Evolutionary conservation across 2,329 filamentous ascomycete species (phyloP), one percentile per base, ranked within the genome.

Genomic region (Aspergillus unguis): DNA sequence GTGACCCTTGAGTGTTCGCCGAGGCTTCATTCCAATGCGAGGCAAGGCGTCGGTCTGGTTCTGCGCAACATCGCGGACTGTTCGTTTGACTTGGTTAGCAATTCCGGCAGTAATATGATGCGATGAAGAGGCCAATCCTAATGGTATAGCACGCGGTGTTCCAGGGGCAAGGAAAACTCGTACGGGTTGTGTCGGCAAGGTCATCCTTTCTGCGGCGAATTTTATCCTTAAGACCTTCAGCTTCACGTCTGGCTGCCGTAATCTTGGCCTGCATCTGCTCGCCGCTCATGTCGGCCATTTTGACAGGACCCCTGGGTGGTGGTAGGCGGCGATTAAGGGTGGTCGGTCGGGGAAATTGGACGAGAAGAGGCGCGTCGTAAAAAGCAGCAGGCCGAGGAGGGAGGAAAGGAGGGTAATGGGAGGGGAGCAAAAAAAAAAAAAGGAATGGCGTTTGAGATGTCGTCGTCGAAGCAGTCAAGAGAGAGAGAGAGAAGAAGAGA

Each of bases 181-280:
- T 85, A 99, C 94, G 87, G 71, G 92, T 95, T 60, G 92, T 95
- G 77, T 99, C 94, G 72, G 92, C 92, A 65, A 99, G 84, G 78
- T 97, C 94, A 84, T 99, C 94, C 88, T 97, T 97, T 85, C 95
- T 96, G 77, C 92, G 86, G 87, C 96, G 97, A 85, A 97, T 97
- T 76, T 90, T 87, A 75, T 97, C 92, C 82, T 97, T 97, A 65
- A 97, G 80, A 49, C 89, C 92, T 81, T 97, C 94, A 67, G 94
- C 94, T 82, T 99, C 94, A 80, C 94, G 90, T 76, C 94, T 86
- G 73, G 94, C 92, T 69, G 89, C 86, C 70, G 90, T 88, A 67
- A 94, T 92, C 76, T 88, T 88, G 77, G 92, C 88, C 82, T 97
- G 92, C 85, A 96, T 95, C 63, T 78, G 75, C 68, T 78, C 75